These are phyloP conservation scores for Xanthoceras sorbifolium DNA, from an alignment of 345 rosid species.

Conservation along the genomic window DNA sequence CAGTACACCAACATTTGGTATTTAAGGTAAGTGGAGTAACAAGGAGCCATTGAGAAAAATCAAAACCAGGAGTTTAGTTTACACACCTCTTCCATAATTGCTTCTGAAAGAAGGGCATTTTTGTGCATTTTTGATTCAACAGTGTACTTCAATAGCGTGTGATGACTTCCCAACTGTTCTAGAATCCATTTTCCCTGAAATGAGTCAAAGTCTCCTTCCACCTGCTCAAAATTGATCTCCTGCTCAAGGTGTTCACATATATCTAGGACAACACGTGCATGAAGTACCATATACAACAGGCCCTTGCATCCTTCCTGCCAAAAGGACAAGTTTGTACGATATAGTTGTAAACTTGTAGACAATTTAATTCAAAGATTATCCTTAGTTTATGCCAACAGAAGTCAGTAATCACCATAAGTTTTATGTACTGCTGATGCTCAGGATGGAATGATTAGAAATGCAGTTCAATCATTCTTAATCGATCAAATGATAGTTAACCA, in stretches of 20 bases:
- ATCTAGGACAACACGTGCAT: constrained; percentile 90
- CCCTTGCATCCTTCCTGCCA: constrained; percentile 97
- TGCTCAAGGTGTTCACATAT: constrained; percentile 74
- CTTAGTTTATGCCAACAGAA: not conserved
- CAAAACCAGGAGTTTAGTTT: not conserved
- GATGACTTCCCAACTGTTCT: constrained; percentile 88
- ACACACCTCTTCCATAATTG: constrained; percentile 94
- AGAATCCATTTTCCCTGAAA: constrained; percentile 94
- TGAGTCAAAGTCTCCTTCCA: constrained; percentile 91
- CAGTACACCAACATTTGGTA: not conserved
- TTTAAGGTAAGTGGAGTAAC: not conserved
- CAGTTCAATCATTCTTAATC: not conserved
- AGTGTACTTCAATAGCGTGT: constrained; percentile 79
- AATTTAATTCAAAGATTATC: not conserved
- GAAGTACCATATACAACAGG: constrained; percentile 92
- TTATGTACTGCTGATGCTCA: not conserved
- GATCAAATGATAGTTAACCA: not conserved
- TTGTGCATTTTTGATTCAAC: constrained; percentile 92
- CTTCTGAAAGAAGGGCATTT: constrained; percentile 90
- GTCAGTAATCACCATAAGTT: not conserved
- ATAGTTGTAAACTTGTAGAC: not conserved
- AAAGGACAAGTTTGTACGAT: not conserved
- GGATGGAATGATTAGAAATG: not conserved
- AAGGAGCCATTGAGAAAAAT: not conserved
- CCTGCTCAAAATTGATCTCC: constrained; percentile 90